Evolutionary conservation across 768 basidiomycete species (phyloP), one percentile per base, ranked within the genome.

Genomic region (Ramaria rubella): DNA sequence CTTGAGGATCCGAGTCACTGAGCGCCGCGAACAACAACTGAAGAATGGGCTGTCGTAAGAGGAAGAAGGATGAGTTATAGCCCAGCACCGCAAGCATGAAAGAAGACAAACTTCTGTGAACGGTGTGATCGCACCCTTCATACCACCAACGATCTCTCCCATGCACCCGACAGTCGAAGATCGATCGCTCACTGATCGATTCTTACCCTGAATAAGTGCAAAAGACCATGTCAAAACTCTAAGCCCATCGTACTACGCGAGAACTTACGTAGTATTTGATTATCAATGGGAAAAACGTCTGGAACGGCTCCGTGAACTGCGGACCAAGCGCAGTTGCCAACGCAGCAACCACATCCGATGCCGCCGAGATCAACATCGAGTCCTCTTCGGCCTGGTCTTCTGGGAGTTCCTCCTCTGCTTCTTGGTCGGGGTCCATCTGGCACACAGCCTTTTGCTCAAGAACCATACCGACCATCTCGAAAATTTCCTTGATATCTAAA

Each of bases 321-420:
- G 79, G 60, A 4, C 94, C 94, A n/a, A 95, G 80, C 7, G 83
- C 87, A 58, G 81, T 83, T 30, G 94, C 91, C 60, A 99, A 75
- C 1, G 91, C 80, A 53, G 93, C 85, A 58, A 97, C 94, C 54
- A 99, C 86, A 68, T 99, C 96, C 40, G 87, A 88, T 26, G 95
- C 95, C 24, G 94, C 86, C 26, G 90, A 90, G 66, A 98, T 89
- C 57, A 99, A 79, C 54, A 96, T 90, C 3, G 94, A 90, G 68
- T 99, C 96, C 68, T 93, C 95, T 73, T 99, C 96, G 1, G 94
- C 94, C 65, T 88, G 86, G 60, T 91, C 90, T 68, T 91, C 90
- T 7, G 85, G 86, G 34, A 68, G 69, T 11, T 69, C 70, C 24
- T 86, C 87, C 63, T 90, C 90, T 24, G 89, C 89, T 62, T 93